Evolutionary conservation across 2,329 filamentous ascomycete species (phyloP).

Genomic region (Penicillium occitanis): DNA sequence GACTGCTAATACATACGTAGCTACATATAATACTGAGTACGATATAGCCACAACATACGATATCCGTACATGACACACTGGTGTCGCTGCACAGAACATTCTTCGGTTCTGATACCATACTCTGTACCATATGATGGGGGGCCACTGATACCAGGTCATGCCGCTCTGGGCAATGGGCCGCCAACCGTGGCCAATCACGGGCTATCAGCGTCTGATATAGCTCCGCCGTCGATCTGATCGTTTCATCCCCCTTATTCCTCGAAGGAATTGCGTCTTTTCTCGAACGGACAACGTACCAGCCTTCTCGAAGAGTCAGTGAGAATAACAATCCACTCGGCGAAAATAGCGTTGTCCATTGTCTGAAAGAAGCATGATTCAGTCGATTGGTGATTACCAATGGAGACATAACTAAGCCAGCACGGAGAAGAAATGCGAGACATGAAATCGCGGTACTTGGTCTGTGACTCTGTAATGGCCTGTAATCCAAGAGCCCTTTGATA

Average conservation of each 20-base stretch:
- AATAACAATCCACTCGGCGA: no score
- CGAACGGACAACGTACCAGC: not conserved
- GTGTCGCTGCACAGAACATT: not conserved
- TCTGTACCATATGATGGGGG: not conserved
- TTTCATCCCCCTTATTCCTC: conserved; percentile 5
- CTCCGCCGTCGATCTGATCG: conserved; percentile 5
- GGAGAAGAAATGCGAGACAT: conserved; percentile 3
- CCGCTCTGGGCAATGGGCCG: not conserved
- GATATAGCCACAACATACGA: not conserved
- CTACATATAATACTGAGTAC: not conserved
- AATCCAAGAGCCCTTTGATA: not conserved
- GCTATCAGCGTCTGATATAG: not conserved
- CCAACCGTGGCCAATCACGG: conserved; percentile 1
- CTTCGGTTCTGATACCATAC: not conserved
- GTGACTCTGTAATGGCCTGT: not conserved
- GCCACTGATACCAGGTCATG: not conserved
- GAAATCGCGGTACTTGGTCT: not conserved
- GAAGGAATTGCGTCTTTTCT: not conserved
- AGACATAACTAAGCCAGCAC: not conserved
- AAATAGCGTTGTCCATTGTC: not conserved
- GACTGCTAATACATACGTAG: not conserved
- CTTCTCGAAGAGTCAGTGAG: not conserved
- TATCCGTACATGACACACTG: not conserved
- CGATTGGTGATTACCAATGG: not conserved
- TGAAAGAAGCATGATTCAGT: not conserved